A percentile compares a stretch with the other conserved stretches of the same genome.
Conservation (phyloP, 805 yeast species). For the Debaryomyces hansenii region DNA sequence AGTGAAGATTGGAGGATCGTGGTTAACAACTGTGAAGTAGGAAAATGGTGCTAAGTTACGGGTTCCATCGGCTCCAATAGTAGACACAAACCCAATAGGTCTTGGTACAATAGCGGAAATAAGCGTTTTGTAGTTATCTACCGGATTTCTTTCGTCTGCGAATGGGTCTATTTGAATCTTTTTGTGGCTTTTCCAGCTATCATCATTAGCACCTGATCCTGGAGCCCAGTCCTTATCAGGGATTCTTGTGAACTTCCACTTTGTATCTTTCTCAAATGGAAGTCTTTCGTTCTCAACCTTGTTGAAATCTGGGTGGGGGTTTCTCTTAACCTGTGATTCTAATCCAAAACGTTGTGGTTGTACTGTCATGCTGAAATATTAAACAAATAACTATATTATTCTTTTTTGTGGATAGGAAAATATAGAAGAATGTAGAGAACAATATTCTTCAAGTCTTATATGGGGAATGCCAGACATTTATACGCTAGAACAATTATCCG, state of each 20-base stretch:
- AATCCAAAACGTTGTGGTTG: conserved; percentile 6
- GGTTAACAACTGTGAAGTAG: conserved; percentile 46
- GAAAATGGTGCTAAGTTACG: conserved; percentile 63
- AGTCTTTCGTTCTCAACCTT: conserved; percentile 1
- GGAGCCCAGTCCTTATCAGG: conserved; percentile 40
- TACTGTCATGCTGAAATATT: neutral
- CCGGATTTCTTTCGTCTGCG: conserved; percentile 37
- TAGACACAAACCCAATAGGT: conserved; percentile 59
- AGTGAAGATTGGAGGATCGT: conserved; percentile 60
- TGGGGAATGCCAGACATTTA: too few species aligned
- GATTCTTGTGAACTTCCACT: conserved; percentile 21
- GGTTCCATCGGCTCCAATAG: conserved; percentile 42
- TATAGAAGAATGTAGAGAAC: too few species aligned
- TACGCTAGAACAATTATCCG: too few species aligned
- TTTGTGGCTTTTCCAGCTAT: conserved; percentile 44
- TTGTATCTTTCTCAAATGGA: neutral
- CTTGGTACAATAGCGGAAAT: conserved; percentile 58
- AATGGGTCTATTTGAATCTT: conserved; percentile 53
- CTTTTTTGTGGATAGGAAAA: too few species aligned
- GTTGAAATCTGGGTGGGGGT: conserved; percentile 13
- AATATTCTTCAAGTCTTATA: too few species aligned
- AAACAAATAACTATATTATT: too few species aligned
- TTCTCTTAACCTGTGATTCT: conserved; percentile 13
- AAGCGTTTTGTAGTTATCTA: conserved; percentile 50
- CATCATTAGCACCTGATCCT: conserved; percentile 48